Conservation (phyloP, 495 filamentous ascomycete genomes). For the Aspergillus bridgeri region DNA sequence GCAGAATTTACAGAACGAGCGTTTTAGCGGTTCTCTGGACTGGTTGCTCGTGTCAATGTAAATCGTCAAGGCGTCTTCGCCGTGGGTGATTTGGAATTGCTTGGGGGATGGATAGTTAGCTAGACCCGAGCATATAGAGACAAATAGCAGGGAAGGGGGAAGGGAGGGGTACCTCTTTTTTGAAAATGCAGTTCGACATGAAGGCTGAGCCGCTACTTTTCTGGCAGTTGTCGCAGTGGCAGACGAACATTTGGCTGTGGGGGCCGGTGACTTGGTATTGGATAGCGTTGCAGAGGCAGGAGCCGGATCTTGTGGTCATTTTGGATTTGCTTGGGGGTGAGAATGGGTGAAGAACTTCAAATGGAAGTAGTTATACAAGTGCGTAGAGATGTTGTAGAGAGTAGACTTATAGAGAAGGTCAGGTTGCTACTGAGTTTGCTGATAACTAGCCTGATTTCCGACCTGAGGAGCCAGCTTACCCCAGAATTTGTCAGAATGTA, state of each 20-base stretch:
- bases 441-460: no score
- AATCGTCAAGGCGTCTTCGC: slow-evolving; percentile 4
- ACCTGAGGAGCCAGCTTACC: no score
- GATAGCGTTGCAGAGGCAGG: slow-evolving; percentile 11
- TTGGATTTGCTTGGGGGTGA: no score
- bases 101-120: background rate
- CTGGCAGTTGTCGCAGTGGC: slow-evolving; percentile 17
- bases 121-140: background rate
- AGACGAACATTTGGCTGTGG: slow-evolving; percentile 2
- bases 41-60: slow-evolving; percentile 4
- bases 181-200: slow-evolving; percentile 12
- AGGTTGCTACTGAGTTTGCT: no score
- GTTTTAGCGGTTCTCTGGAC: slow-evolving; percentile 6
- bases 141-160: no score
- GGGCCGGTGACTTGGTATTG: slow-evolving; percentile 6
- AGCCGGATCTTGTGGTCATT: slow-evolving; percentile 2
- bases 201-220: slow-evolving; percentile 11
- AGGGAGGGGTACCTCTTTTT: background rate
- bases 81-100: slow-evolving; percentile 9
- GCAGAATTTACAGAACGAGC: slow-evolving; percentile 16
- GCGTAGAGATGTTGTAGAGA: no score
- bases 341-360: no score
- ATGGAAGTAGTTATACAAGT: no score
- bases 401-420: no score
- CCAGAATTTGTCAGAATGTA: no score